These are phyloP conservation scores for Lachancea lanzarotensis DNA, from an alignment of 805 yeast genomes.

Conservation along the genomic window DNA sequence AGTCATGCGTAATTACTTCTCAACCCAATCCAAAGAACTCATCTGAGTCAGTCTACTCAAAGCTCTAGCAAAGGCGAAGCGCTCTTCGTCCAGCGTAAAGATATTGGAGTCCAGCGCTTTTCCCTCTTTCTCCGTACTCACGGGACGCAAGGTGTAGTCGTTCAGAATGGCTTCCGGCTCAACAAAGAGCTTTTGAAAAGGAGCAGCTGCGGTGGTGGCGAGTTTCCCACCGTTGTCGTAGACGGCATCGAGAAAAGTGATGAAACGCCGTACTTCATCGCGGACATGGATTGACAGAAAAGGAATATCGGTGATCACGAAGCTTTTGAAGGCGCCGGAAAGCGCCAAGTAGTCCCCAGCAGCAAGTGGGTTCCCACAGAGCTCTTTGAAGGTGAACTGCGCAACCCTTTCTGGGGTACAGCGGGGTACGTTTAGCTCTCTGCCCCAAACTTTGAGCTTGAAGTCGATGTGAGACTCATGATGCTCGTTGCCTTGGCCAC, in stretches of 20 bases:
- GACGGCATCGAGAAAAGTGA: slow-evolving; percentile 91
- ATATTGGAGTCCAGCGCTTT: slow-evolving; percentile 44
- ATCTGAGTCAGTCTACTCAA: slow-evolving; percentile 84
- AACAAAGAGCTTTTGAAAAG: slow-evolving; percentile 77
- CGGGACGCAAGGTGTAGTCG: slow-evolving; percentile 30
- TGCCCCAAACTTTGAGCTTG: slow-evolving; percentile 74
- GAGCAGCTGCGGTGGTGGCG: slow-evolving; percentile 84
- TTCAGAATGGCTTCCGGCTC: slow-evolving; percentile 58
- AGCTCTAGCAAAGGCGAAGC: slow-evolving; percentile 95
- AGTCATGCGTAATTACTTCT: slow-evolving; percentile 21
- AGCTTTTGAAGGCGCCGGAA: slow-evolving; percentile 67
- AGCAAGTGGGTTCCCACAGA: slow-evolving; percentile 82
- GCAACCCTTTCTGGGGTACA: slow-evolving; percentile 79
- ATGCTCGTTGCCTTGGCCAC: slow-evolving; percentile 22
- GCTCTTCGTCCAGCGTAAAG: slow-evolving; percentile 90
- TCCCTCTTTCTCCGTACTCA: slow-evolving; percentile 54
- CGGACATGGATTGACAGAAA: slow-evolving; percentile 68
- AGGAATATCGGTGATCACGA: slow-evolving; percentile 92
- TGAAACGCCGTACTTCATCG: slow-evolving; percentile 84
- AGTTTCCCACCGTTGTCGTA: slow-evolving; percentile 85
- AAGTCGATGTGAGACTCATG: slow-evolving; percentile 19
- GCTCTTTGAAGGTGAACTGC: slow-evolving; percentile 76
- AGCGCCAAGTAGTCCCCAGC: slow-evolving; percentile 91
- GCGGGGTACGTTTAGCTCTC: slow-evolving; percentile 67
- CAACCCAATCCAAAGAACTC: slow-evolving; percentile 92